Percentiles rank a stretch among this genome's conserved stretches.
These are phyloP conservation scores for Epichloe aotearoae DNA, from an alignment of 2,329 filamentous ascomycete genomes.

Conservation along the genomic window DNA sequence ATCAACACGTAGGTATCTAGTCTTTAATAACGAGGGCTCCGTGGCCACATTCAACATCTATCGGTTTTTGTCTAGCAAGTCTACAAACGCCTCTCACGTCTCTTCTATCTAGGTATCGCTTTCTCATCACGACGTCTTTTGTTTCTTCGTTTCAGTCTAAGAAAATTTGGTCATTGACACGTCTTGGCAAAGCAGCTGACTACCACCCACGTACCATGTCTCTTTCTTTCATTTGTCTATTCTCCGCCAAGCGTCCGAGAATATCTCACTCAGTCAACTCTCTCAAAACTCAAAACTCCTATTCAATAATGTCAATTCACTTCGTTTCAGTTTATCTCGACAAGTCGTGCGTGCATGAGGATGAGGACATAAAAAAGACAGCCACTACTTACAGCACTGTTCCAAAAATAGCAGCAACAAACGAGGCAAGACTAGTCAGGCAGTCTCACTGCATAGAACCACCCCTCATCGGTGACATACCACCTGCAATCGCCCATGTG, in stretches of 20 bases:
- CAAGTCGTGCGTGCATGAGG: neutral
- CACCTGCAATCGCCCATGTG: conserved; percentile 42
- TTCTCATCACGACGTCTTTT: neutral
- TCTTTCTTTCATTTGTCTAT: neutral
- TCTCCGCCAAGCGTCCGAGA: too few species aligned
- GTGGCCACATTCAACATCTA: neutral
- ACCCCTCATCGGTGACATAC: conserved; percentile 43
- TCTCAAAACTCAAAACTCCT: too few species aligned
- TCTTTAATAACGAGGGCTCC: too few species aligned
- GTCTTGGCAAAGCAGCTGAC: neutral
- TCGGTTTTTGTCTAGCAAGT: neutral
- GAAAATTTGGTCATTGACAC: too few species aligned
- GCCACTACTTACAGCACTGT: too few species aligned
- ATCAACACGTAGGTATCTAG: too few species aligned
- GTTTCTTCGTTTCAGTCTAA: too few species aligned
- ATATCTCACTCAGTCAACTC: too few species aligned
- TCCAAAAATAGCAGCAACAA: neutral
- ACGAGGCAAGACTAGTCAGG: conserved; percentile 17
- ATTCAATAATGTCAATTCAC: too few species aligned
- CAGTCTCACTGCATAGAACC: conserved; percentile 48
- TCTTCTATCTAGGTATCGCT: neutral
- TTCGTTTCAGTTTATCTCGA: neutral
- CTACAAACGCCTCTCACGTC: neutral
- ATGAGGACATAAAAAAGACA: neutral
- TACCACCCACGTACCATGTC: neutral